phyloP scores from a whole-genome alignment of 2,329 filamentous ascomycete species.

The Fusarium odoratissimum region DNA sequence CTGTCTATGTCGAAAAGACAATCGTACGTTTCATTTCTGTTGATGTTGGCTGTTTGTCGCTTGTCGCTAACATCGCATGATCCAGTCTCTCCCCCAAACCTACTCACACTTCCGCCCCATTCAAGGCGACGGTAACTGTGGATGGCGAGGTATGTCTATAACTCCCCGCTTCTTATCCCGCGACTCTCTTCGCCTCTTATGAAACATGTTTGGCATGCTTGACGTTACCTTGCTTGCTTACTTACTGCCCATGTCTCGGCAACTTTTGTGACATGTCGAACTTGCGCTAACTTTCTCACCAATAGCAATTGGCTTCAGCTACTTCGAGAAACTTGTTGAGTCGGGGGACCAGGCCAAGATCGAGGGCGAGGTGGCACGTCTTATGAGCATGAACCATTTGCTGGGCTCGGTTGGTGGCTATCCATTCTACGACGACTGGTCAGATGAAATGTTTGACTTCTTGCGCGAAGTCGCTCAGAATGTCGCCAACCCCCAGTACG shows the following conservation, averaged over 20 bases:
- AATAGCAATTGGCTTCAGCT: slow-evolving; percentile 88
- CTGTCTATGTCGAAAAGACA: slow-evolving; percentile 87
- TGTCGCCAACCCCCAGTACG: slow-evolving; percentile 69
- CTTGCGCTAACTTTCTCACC: slow-evolving; percentile 25
- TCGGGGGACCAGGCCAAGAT: slow-evolving; percentile 73
- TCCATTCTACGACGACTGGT: slow-evolving; percentile 81
- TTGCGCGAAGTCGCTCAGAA: slow-evolving; percentile 71
- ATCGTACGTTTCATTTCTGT: slow-evolving; percentile 68
- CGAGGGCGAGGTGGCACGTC: slow-evolving; percentile 75
- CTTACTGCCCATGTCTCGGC: slow-evolving; percentile 34
- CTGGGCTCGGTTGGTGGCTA: slow-evolving; percentile 79
- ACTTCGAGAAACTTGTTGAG: slow-evolving; percentile 86
- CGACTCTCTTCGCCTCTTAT: slow-evolving; percentile 2
- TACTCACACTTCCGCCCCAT: slow-evolving; percentile 90
- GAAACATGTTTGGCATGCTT: slow-evolving; percentile 15
- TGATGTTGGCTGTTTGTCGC: background rate
- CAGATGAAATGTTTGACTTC: slow-evolving; percentile 77
- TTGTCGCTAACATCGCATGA: slow-evolving; percentile 25
- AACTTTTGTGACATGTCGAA: slow-evolving; percentile 13
- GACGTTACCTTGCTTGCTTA: slow-evolving; percentile 27
- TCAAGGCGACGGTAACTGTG: slow-evolving; percentile 94
- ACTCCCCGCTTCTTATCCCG: slow-evolving; percentile 18
- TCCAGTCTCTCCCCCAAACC: slow-evolving; percentile 80
- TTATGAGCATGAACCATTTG: slow-evolving; percentile 77
- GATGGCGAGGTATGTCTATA: slow-evolving; percentile 86